Base-by-base conservation (phyloP, 176 grass and related monocot genomes). In the Coix lacrymajobi region DNA sequence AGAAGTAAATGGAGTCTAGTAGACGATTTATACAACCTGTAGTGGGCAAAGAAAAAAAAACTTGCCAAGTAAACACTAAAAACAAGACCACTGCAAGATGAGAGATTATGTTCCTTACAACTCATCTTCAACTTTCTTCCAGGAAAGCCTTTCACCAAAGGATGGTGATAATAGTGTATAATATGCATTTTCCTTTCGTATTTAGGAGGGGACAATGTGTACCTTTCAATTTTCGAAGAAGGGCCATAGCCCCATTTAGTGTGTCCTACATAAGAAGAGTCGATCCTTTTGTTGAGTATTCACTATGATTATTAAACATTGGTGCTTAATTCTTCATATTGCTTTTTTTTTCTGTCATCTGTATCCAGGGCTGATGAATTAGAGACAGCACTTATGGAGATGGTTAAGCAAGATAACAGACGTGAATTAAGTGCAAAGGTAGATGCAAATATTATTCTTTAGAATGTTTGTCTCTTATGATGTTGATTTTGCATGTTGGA, bases 351-450 rank as follows among this genome's bases (percentile, higher is more conserved):
- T 26, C 24, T 45, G 43, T 33, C 71, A 60, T 73, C 77, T 62
- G 51, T 73, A 72, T 72, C 67, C 72, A 99, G 96, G 85, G 93
- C 96, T 40, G 96, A 99, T 89, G 96, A 99, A 82, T 69, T 99
- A 65, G 96, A 99, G 73, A 99, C 93, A 87, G 96, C 96, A 63
- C 72, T 99, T 41, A 99, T 99, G 91, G 96, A 99, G 65, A 99
- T 99, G 91, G 89, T 99, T 66, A 99, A 96, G 73, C 93, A 99
- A 85, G 96, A 99, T 86, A 99, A 99, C 64, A 89, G 96, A 34
- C 89, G 89, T 24, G 87, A 93, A 78, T 82, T 99, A 75, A 99
- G 93, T 85, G 89, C 92, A 83, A 92, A 99, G 93, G 96, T 96
- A 77, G 86, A 54, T 57, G 39, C 41, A 45, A 57, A 62, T 62